Evolutionary conservation across 768 basidiomycete species (phyloP).

Genomic region (Collybia sordida): DNA sequence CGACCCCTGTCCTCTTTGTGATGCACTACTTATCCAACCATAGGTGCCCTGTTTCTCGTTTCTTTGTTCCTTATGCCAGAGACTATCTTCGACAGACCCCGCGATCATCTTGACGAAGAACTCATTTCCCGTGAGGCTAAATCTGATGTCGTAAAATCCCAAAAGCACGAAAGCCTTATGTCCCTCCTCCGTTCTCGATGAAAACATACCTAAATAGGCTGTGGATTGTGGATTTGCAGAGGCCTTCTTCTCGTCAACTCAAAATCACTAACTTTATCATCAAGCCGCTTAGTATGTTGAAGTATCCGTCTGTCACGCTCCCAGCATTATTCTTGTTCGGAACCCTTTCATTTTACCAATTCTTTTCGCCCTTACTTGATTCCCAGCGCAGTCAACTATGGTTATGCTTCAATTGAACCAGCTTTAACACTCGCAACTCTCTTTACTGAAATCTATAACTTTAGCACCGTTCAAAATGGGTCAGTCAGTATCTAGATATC

Average conservation of each 20-base stretch:
- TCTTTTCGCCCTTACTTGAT: background rate
- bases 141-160: background rate
- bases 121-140: background rate
- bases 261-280: constrained; percentile 26
- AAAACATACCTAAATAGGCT: constrained; percentile 25
- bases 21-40: background rate
- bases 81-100: constrained; percentile 34
- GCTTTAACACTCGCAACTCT: constrained; percentile 36
- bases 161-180: constrained; percentile 15
- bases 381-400: constrained; percentile 32
- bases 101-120: constrained; percentile 11
- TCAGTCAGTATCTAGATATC: constrained; percentile 21
- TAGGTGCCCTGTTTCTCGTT: constrained; percentile 29
- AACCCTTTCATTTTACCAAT: background rate
- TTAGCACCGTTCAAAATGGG: constrained; percentile 24
- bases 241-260: constrained; percentile 25
- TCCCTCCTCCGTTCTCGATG: constrained; percentile 23
- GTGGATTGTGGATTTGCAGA: constrained; percentile 29
- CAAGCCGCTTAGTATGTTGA: constrained; percentile 36
- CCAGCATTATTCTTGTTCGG: constrained; percentile 36
- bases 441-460: constrained; percentile 30
- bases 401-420: constrained; percentile 39
- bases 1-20: background rate
- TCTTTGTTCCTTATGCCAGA: constrained; percentile 40
- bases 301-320: constrained; percentile 37